These are phyloP conservation scores for Rhizophagus clarus DNA, from an alignment of 192 early-diverging fungal species.

Conservation along the genomic window DNA sequence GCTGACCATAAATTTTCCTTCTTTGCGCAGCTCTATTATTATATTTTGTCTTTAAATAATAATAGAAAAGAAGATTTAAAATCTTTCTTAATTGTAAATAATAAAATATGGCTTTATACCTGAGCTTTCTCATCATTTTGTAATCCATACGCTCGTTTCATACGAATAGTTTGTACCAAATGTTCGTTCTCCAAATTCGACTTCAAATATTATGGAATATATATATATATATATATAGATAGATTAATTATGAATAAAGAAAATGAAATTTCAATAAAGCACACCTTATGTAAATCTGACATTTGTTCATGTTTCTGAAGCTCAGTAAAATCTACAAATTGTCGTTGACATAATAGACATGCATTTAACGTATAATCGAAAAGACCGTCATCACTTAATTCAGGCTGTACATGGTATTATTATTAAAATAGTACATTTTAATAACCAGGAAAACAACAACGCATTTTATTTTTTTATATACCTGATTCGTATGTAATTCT, in stretches of 20 bases:
- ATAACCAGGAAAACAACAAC: not conserved
- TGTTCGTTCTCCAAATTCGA: not conserved
- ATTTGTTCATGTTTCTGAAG: slow-evolving; percentile 55
- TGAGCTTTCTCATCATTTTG: not conserved
- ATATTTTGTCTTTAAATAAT: slow-evolving; percentile 36
- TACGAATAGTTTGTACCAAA: not conserved
- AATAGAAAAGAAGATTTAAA: not conserved
- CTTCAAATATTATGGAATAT: not conserved
- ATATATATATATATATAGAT: not conserved
- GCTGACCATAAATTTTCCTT: slow-evolving; percentile 49
- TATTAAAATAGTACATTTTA: not conserved
- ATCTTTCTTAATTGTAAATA: not conserved
- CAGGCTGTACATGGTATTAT: not conserved
- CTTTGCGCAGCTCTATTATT: slow-evolving; percentile 56
- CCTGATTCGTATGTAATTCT: not conserved
- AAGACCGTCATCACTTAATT: slow-evolving; percentile 31
- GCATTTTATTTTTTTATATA: not conserved
- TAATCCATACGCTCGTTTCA: not conserved
- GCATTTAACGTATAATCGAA: slow-evolving; percentile 49
- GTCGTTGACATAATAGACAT: slow-evolving; percentile 64
- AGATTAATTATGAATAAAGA: not conserved
- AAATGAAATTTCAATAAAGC: too few species aligned
- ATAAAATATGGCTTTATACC: not conserved
- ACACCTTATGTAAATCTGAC: slow-evolving; percentile 60
- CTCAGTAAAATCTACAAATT: slow-evolving; percentile 52